Evolutionary conservation across 768 basidiomycete genomes (phyloP), one percentile per base, ranked within the genome.

Genomic region (Xerocomellus chrysenteron): DNA sequence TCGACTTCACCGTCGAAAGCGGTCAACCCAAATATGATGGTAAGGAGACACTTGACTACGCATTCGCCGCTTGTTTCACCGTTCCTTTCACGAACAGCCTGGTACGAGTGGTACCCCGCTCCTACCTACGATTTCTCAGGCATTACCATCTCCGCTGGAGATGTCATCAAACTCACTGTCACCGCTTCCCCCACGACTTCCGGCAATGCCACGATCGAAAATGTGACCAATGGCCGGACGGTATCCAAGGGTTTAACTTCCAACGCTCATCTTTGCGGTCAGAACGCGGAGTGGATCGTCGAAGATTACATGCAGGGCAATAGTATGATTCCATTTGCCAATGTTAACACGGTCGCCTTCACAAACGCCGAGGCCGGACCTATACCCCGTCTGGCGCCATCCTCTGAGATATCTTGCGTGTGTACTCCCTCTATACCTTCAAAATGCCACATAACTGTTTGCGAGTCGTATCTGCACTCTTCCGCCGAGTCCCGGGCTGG

Each of bases 211-310:
- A 43, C 11, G 7, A 33, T 63, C 11, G 52, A 54, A 14, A 62
- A 62, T 16, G 1, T 40, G 1, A 58, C 42, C 17, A 58, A 28
- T 0, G 45, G 30, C 5, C 37, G 52, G 35, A 10, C 9, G 2
- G 47, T 24, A 5, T 32, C 45, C 0, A 9, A 26, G 24, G 2
- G 2, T 39, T 7, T 60, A 12, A 24, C 26, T 17, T 50, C 55
- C 4, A 9, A 44, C 4, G 2, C 36, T 17, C 33, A 52, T 2
- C 50, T 62, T 8, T 54, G 50, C 19, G 50, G 53, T 9, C 28
- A 48, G 35, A 40, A 52, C 5, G 61, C 56, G 4, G 61, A 62
- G 28, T 62, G 61, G 61, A 50, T 58, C n/a, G 56, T 58, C 12
- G 60, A 54, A 33, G 46, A 42, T 45, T 58, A 48, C 37, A 3